Evolutionary conservation across 306 rosid species (phyloP).

Genomic region (Trifolium pratense): DNA sequence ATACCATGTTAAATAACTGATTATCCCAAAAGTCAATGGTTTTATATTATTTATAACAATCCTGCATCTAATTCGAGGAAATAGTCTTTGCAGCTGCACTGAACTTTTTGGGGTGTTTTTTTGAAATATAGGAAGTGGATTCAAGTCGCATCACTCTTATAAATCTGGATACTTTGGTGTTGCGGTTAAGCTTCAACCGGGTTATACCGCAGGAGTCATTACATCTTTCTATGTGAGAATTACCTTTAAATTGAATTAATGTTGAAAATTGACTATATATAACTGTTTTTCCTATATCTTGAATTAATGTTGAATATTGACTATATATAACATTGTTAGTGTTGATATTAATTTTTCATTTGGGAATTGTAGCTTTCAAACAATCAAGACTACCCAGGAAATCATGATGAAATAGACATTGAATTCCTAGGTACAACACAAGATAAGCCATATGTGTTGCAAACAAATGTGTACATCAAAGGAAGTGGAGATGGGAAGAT

Average conservation of each 20-base stretch:
- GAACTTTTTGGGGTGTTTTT: not conserved
- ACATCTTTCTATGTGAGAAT: slow-evolving; percentile 78
- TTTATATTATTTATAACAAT: no score
- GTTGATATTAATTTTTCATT: slow-evolving; percentile 6
- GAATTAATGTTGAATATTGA: slow-evolving; percentile 2
- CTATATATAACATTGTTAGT: not conserved
- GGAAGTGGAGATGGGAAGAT: slow-evolving; percentile 86
- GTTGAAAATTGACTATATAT: slow-evolving; percentile 12
- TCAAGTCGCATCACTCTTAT: slow-evolving; percentile 69
- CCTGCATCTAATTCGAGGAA: not conserved
- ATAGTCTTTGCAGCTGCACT: not conserved
- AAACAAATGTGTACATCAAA: slow-evolving; percentile 82
- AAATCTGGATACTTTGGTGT: slow-evolving; percentile 82
- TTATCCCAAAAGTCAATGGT: no score
- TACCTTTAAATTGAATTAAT: not conserved
- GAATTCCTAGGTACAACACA: slow-evolving; percentile 87
- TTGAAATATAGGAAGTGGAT: slow-evolving; percentile 76
- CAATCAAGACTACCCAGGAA: slow-evolving; percentile 73
- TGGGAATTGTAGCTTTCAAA: slow-evolving; percentile 77
- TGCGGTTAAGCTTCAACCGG: slow-evolving; percentile 78
- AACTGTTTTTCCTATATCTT: not conserved
- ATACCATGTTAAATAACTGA: no score
- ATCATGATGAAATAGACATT: slow-evolving; percentile 91
- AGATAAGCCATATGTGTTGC: slow-evolving; percentile 83
- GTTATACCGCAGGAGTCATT: slow-evolving; percentile 89